A percentile compares a stretch with the other conserved stretches of the same genome.
phyloP scores from a whole-genome alignment of 306 rosid genomes.

The Ochetophila trinervis region DNA sequence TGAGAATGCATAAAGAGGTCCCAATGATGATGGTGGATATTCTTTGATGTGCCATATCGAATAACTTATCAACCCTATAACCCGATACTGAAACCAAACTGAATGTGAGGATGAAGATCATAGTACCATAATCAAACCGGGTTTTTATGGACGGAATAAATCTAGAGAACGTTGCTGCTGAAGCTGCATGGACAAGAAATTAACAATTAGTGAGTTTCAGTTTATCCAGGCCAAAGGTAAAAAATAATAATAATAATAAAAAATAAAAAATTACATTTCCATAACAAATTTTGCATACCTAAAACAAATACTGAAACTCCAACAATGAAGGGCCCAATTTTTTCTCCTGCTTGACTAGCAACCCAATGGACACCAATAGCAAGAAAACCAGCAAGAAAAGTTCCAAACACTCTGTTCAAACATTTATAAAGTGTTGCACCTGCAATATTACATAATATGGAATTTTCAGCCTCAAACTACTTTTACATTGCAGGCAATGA shows the following conservation, averaged over 20 bases:
- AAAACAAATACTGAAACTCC: conserved; percentile 61
- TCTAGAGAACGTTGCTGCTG: conserved; percentile 78
- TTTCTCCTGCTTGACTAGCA: conserved; percentile 55
- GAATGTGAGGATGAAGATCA: conserved; percentile 87
- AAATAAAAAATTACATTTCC: neutral
- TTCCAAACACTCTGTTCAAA: conserved; percentile 68
- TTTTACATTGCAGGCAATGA: neutral
- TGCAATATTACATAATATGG: conserved; percentile 27
- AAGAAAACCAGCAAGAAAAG: conserved; percentile 62
- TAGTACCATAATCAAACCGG: conserved; percentile 75
- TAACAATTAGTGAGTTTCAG: neutral
- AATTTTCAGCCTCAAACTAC: neutral
- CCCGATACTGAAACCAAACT: conserved; percentile 72
- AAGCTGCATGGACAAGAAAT: conserved; percentile 43
- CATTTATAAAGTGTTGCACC: conserved; percentile 71
- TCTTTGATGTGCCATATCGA: conserved; percentile 50
- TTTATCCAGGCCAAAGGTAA: neutral
- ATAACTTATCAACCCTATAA: conserved; percentile 48
- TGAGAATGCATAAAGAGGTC: conserved; percentile 48
- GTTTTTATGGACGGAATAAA: conserved; percentile 73
- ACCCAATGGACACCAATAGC: conserved; percentile 75
- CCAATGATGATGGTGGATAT: conserved; percentile 67
- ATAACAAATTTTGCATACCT: conserved; percentile 40
- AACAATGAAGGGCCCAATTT: conserved; percentile 53
- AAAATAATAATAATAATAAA: neutral